A percentile compares a stretch with the other conserved stretches of the same genome.
Evolutionary conservation across 2,329 filamentous ascomycete genomes (phyloP).

Genomic region (Nectriaceae sp.): DNA sequence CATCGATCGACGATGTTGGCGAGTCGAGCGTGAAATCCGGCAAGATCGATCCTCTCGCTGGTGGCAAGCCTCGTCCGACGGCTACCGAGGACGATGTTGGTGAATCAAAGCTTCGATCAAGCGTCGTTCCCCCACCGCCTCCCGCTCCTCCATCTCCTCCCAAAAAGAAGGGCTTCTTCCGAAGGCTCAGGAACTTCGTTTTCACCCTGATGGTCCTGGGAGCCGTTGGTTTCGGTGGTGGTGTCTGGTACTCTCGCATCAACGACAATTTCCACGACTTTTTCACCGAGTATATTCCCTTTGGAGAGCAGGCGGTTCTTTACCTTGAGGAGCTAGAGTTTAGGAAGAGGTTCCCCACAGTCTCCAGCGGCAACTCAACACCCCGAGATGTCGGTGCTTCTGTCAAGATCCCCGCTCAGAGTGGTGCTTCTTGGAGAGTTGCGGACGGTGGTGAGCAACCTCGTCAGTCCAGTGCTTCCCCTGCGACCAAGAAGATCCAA

Average conservation of each 20-base stretch:
- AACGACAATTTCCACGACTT: conserved; percentile 99
- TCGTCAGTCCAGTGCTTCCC: conserved; percentile 62
- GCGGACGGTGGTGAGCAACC: conserved; percentile 58
- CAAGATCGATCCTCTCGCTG: conserved; percentile 8
- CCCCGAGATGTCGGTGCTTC: conserved; percentile 62
- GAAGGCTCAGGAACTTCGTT: conserved; percentile 76
- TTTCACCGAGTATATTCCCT: conserved; percentile 96
- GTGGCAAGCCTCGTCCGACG: conserved; percentile 9
- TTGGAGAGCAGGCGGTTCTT: conserved; percentile 89
- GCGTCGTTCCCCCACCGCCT: conserved; percentile 30
- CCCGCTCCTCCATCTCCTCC: conserved; percentile 39
- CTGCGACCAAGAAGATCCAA: conserved; percentile 31
- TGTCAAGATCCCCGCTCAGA: conserved; percentile 82
- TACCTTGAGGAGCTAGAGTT: conserved; percentile 97
- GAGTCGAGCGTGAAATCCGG: conserved; percentile 12
- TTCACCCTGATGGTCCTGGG: conserved; percentile 76
- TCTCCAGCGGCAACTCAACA: conserved; percentile 44
- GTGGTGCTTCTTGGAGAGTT: conserved; percentile 80
- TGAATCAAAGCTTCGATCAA: conserved; percentile 15
- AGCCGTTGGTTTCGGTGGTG: conserved; percentile 78
- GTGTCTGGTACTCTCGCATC: conserved; percentile 88
- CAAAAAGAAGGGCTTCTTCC: conserved; percentile 66
- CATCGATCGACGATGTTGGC: conserved; percentile 18
- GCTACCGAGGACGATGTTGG: conserved; percentile 23
- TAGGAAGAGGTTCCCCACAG: conserved; percentile 73